Percentiles rank a stretch among this genome's conserved stretches.
phyloP scores from a whole-genome alignment of 495 filamentous ascomycete genomes.

The Choiromyces venosus region DNA sequence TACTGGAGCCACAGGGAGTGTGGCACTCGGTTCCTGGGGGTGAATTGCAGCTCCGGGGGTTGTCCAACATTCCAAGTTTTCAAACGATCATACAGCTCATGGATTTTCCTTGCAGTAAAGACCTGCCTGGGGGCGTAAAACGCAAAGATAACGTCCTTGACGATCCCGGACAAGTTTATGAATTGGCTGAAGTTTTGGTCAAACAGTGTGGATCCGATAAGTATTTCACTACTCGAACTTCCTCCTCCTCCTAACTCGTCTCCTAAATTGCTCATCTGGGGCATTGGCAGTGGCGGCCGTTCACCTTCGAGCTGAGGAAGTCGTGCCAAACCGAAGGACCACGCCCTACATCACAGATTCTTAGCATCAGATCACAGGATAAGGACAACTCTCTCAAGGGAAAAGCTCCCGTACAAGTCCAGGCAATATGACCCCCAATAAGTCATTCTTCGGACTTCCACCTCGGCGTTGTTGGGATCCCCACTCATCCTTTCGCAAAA shows the following conservation, averaged over 20 bases:
- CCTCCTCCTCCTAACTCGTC: not conserved
- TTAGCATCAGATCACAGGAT: constrained; percentile 12
- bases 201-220: not conserved
- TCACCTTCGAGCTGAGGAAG: constrained; percentile 55
- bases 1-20: constrained; percentile 5
- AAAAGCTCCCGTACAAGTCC: constrained; percentile 53
- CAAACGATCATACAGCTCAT: constrained; percentile 20
- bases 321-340: constrained; percentile 58
- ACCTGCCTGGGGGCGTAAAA: constrained; percentile 27
- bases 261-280: not conserved
- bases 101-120: constrained; percentile 28
- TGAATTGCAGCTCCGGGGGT: constrained; percentile 22
- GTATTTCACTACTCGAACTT: not conserved
- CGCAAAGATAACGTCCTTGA: constrained; percentile 24
- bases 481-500: constrained; percentile 45
- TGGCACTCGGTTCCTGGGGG: constrained; percentile 6
- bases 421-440: constrained; percentile 66
- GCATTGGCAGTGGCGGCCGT: constrained; percentile 11
- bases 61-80: constrained; percentile 19
- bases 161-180: constrained; percentile 28
- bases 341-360: constrained; percentile 47
- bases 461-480: constrained; percentile 48
- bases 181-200: constrained; percentile 22
- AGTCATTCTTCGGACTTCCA: constrained; percentile 58
- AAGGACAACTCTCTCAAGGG: not conserved